Evolutionary conservation across 2,329 filamentous ascomycete genomes (phyloP), one percentile per base, ranked within the genome.

Genomic region (Xylaria multiplex): DNA sequence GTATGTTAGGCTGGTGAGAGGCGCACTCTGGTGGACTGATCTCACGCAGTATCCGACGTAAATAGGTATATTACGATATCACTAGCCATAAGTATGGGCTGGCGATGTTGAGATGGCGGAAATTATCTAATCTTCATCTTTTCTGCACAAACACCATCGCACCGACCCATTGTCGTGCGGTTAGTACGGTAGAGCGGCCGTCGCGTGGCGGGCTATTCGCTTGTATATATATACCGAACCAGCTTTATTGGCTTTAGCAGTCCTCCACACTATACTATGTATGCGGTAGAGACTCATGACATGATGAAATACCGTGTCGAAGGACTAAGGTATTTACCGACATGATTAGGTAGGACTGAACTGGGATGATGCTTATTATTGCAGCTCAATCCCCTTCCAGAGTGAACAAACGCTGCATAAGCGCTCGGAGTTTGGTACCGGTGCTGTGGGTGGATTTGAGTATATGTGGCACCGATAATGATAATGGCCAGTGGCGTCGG

Each of bases 371-470:
- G 58, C 57, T 43, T 49, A 54, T 54, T 57, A 59, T 55, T 56
- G 55, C 50, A 59, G 64, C 42, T 63, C 53, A 46, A 63, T 58
- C 13, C 32, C 32, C 64, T 46, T 45, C 24, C 8, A 35, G 46
- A 59, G 32, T 42, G 53, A 43, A 45, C 42, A 56, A 55, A 54
- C 48, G 37, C 59, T 37, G 59, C 59, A 63, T 59, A 61, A 66
- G 60, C 61, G 45, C 65, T 61, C 56, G 32, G 50, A 46, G 56
- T 54, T 56, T 64, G 65, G 65, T 67, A 60, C 65, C 65, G 65
- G 65, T 53, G 57, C 60, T 52, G 61, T 67, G 64, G 65, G 65
- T 61, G 56, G 60, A 61, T 67, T 67, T 67, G 65, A 64, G 57
- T 58, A 58, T 27, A 30, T 43, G 65, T 61, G 61, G 65, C 48